phyloP scores from a whole-genome alignment of 345 rosid genomes.

The Chamaenerion angustifolium region DNA sequence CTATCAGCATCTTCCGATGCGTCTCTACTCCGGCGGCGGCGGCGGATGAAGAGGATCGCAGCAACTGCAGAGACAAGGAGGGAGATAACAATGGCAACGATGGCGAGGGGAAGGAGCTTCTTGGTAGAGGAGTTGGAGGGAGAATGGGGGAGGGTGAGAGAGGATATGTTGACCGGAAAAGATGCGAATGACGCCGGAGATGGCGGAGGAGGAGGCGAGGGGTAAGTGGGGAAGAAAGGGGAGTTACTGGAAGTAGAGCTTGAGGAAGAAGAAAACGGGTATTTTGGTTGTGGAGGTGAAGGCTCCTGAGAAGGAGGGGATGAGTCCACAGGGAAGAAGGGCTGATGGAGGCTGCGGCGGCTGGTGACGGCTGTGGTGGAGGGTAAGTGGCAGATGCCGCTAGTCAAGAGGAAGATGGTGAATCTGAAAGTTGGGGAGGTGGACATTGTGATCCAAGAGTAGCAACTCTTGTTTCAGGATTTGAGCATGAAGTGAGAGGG shows the following conservation, averaged over 20 bases:
- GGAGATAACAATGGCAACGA: slow-evolving; percentile 29
- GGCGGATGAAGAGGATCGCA: slow-evolving; percentile 30
- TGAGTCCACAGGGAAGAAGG: slow-evolving; percentile 38
- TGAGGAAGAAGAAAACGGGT: slow-evolving; percentile 38
- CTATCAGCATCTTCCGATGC: slow-evolving; percentile 34
- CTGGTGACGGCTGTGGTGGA: slow-evolving; percentile 8
- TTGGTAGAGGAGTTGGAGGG: slow-evolving; percentile 57
- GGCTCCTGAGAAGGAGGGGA: slow-evolving; percentile 25
- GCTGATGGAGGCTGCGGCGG: slow-evolving; percentile 77
- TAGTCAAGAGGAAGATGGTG: slow-evolving; percentile 14
- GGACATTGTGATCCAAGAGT: slow-evolving; percentile 4
- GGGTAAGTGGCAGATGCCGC: background rate
- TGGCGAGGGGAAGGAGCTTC: slow-evolving; percentile 48
- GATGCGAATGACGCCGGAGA: slow-evolving; percentile 57
- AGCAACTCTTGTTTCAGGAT: slow-evolving; percentile 1
- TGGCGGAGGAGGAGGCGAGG: slow-evolving; percentile 60
- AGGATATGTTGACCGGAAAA: slow-evolving; percentile 88
- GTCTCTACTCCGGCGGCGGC: slow-evolving; percentile 24
- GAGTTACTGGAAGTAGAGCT: slow-evolving; percentile 32
- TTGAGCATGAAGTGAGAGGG: slow-evolving; percentile 6
- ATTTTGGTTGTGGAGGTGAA: slow-evolving; percentile 22
- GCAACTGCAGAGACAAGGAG: slow-evolving; percentile 34
- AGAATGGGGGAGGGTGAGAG: slow-evolving; percentile 66
- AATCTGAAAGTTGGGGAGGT: slow-evolving; percentile 8
- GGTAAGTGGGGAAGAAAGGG: slow-evolving; percentile 69